Percentiles rank a stretch among this genome's conserved stretches.
These are phyloP conservation scores for Fonsecaea nubica DNA, from an alignment of 2,329 filamentous ascomycete genomes.

Conservation along the genomic window DNA sequence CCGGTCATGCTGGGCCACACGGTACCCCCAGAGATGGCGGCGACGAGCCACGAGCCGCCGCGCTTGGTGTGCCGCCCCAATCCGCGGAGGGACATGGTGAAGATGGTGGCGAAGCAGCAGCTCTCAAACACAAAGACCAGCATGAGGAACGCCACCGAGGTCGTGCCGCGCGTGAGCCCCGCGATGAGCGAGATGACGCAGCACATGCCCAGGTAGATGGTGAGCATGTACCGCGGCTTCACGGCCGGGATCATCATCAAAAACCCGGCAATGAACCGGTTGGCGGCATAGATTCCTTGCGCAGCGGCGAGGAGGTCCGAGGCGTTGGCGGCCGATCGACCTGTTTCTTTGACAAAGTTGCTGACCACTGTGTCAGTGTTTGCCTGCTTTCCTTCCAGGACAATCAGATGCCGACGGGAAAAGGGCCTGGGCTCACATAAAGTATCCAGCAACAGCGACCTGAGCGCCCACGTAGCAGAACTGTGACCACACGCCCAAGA, in stretches of 20 bases:
- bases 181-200: constrained; percentile 63
- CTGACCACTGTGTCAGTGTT: constrained; percentile 44
- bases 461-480: constrained; percentile 65
- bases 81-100: constrained; percentile 69
- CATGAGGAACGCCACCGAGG: constrained; percentile 61
- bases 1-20: constrained; percentile 73
- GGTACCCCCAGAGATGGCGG: constrained; percentile 71
- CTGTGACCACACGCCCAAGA: constrained; percentile 63
- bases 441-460: constrained; percentile 17
- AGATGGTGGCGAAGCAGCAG: constrained; percentile 74
- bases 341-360: constrained; percentile 56
- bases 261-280: constrained; percentile 63
- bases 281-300: constrained; percentile 66
- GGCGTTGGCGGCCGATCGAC: constrained; percentile 46
- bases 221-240: constrained; percentile 63
- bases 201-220: constrained; percentile 59
- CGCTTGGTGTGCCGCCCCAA: constrained; percentile 75
- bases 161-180: constrained; percentile 59
- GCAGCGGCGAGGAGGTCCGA: constrained; percentile 64
- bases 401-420: not conserved
- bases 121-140: constrained; percentile 38
- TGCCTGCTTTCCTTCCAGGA: not conserved
- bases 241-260: constrained; percentile 60
- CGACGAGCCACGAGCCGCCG: constrained; percentile 71
- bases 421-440: constrained; percentile 8